phyloP scores from a whole-genome alignment of 192 early-diverging fungal genomes.

The Obelidium mucronatum region DNA sequence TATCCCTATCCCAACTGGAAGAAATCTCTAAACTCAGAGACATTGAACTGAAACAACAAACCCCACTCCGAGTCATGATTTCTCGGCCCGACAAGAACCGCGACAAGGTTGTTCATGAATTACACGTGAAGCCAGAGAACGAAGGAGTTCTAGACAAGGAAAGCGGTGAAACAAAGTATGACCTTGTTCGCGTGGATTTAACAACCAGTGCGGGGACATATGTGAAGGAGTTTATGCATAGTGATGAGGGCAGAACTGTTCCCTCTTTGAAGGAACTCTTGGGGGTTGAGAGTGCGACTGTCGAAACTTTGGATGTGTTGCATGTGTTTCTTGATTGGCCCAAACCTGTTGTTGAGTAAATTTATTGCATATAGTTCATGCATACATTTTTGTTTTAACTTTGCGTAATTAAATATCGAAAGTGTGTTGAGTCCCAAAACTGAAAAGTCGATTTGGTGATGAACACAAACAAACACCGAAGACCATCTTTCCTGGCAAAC shows the following conservation, averaged over 20 bases:
- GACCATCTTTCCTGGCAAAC: no score
- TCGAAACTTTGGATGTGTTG: conserved; percentile 85
- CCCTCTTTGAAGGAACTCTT: conserved; percentile 73
- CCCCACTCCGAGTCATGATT: conserved; percentile 51
- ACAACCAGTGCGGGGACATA: conserved; percentile 89
- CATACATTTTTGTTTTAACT: no score
- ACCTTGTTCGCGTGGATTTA: conserved; percentile 63
- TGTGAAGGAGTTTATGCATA: conserved; percentile 96
- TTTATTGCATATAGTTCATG: no score
- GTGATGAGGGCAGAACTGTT: conserved; percentile 85
- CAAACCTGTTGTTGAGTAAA: conserved; percentile 35
- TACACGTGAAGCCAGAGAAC: conserved; percentile 31
- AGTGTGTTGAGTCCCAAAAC: no score
- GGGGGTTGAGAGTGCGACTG: conserved; percentile 69
- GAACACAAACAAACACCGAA: no score
- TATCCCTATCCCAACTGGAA: conserved; percentile 25
- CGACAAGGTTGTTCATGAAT: conserved; percentile 50
- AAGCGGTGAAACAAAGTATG: neutral
- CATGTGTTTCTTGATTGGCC: conserved; percentile 90
- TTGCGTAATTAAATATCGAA: no score
- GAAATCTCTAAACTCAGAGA: conserved; percentile 36
- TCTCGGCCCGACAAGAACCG: conserved; percentile 54
- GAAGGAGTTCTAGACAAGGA: conserved; percentile 10
- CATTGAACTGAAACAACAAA: conserved; percentile 52
- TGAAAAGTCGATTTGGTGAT: no score